Percentiles rank a stretch among this genome's conserved stretches.
phyloP scores from a whole-genome alignment of 1,284 basidiomycete genomes.

The Moesziomyces parantarcticus region DNA sequence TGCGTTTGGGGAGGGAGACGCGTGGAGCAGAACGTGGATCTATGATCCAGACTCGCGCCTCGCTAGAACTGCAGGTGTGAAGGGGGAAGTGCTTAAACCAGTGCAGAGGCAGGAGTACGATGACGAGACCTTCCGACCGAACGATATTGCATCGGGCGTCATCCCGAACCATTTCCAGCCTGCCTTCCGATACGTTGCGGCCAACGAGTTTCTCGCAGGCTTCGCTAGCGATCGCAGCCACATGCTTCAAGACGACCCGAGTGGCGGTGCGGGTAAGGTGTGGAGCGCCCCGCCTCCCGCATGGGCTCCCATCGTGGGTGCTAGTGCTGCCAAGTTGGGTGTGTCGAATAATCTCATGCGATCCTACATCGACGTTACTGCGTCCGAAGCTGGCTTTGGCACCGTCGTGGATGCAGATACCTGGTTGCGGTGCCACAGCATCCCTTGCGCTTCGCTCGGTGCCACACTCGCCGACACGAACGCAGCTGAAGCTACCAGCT shows the following conservation, averaged over 20 bases:
- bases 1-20: not conserved
- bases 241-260: constrained; percentile 17
- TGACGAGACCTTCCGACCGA: constrained; percentile 13
- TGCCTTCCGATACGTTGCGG: constrained; percentile 25
- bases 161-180: constrained; percentile 18
- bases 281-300: constrained; percentile 25
- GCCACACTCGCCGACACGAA: not conserved
- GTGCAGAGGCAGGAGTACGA: constrained; percentile 19
- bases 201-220: constrained; percentile 13
- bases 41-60: constrained; percentile 51
- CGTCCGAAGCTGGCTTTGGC: constrained; percentile 4
- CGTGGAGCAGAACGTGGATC: constrained; percentile 33
- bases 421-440: not conserved
- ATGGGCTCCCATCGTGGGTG: constrained; percentile 24
- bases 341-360: constrained; percentile 37
- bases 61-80: not conserved
- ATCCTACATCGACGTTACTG: constrained; percentile 19
- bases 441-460: not conserved
- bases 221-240: constrained; percentile 57
- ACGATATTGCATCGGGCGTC: not conserved
- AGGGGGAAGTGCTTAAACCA: not conserved
- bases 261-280: not conserved
- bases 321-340: not conserved
- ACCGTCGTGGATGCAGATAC: not conserved
- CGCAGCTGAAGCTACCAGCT: no score